phyloP scores from a whole-genome alignment of 2,329 filamentous ascomycete species.

The Fusarium sterilihyphosum region DNA sequence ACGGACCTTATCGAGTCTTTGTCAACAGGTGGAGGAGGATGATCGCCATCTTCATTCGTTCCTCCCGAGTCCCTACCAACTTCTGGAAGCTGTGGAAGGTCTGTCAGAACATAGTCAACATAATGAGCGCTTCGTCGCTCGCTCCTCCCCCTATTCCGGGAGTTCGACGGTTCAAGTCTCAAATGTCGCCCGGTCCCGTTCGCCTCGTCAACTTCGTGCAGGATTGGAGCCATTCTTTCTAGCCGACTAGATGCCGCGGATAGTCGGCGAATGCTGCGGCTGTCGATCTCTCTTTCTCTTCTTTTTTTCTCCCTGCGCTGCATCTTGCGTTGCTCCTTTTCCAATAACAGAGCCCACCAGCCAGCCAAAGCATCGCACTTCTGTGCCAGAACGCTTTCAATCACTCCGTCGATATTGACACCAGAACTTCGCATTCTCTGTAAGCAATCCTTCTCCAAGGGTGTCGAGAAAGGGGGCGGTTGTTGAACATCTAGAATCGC shows the following conservation, averaged over 20 bases:
- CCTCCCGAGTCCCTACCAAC: slow-evolving; percentile 56
- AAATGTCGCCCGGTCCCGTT: slow-evolving; percentile 61
- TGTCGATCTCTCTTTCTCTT: slow-evolving; percentile 84
- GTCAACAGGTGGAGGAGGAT: slow-evolving; percentile 78
- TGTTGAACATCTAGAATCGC: slow-evolving; percentile 86
- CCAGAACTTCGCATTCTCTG: slow-evolving; percentile 93
- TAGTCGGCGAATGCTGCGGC: slow-evolving; percentile 80
- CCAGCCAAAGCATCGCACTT: slow-evolving; percentile 90
- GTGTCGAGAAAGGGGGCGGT: slow-evolving; percentile 83
- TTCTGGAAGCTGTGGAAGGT: slow-evolving; percentile 82
- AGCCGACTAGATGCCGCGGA: slow-evolving; percentile 91
- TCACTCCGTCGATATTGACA: slow-evolving; percentile 92
- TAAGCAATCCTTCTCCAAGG: slow-evolving; percentile 88
- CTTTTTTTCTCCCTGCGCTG: slow-evolving; percentile 81
- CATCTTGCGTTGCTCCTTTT: slow-evolving; percentile 93
- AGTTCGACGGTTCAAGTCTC: slow-evolving; percentile 55
- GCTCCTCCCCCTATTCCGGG: slow-evolving; percentile 78
- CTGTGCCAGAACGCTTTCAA: slow-evolving; percentile 91
- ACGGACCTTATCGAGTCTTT: slow-evolving; percentile 80
- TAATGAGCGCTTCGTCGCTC: slow-evolving; percentile 78
- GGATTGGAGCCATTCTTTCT: slow-evolving; percentile 79
- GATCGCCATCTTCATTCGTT: slow-evolving; percentile 54
- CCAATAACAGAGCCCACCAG: slow-evolving; percentile 94
- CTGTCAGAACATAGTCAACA: slow-evolving; percentile 71
- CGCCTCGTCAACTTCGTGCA: slow-evolving; percentile 84